These are phyloP conservation scores for Aspergillus pseudoglaucus DNA, from an alignment of 2,329 filamentous ascomycete species.

Conservation along the genomic window DNA sequence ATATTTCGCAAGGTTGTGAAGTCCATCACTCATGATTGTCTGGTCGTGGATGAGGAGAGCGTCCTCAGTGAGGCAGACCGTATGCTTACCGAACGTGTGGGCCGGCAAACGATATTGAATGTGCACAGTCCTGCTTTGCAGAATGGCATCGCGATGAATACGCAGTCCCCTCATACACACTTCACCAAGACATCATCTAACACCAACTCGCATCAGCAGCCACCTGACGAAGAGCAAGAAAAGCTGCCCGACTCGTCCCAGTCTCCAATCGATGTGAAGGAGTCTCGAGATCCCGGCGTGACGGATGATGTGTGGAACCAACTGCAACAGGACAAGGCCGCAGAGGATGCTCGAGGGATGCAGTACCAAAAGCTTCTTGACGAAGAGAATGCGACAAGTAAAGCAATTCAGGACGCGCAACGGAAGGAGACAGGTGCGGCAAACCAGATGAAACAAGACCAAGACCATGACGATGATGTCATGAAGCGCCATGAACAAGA, in stretches of 20 bases:
- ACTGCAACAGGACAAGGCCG: constrained; percentile 12
- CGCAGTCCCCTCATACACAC: neutral
- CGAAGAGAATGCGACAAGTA: neutral
- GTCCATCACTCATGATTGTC: neutral
- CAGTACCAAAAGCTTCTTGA: neutral
- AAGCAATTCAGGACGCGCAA: neutral
- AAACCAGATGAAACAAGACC: constrained; percentile 1
- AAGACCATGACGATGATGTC: constrained; percentile 7
- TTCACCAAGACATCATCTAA: no score
- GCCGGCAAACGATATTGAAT: neutral
- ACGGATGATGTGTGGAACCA: constrained; percentile 19
- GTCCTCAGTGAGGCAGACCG: constrained; percentile 2
- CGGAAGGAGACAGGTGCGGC: neutral
- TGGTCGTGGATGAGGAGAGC: neutral
- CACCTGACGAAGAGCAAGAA: no score
- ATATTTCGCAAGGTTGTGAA: constrained; percentile 38
- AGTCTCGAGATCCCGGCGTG: constrained; percentile 15
- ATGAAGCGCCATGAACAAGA: constrained; percentile 27
- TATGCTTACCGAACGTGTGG: constrained; percentile 12
- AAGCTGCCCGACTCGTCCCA: no score
- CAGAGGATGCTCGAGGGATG: neutral
- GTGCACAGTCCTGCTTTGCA: neutral
- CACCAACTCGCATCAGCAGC: neutral
- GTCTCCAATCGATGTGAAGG: no score
- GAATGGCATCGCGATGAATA: no score